Evolutionary conservation across 108 stramenopile species (phyloP).

Genomic region (Chaetoceros tenuissimus): DNA sequence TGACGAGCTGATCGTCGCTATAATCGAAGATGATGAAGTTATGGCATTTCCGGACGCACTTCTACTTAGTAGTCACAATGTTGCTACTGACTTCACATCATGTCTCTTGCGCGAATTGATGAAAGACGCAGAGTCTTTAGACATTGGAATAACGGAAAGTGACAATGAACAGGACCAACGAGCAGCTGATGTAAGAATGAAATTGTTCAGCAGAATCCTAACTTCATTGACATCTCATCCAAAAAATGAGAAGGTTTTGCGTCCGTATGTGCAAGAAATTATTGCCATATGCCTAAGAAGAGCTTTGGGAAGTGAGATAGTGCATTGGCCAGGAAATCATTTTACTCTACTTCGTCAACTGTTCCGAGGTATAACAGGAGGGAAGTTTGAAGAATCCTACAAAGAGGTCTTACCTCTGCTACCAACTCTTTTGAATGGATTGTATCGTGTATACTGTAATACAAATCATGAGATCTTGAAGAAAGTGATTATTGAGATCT

Average conservation of each 20-base stretch:
- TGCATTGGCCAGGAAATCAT: conserved; percentile 62
- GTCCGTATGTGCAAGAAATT: conserved; percentile 74
- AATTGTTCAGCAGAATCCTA: conserved; percentile 65
- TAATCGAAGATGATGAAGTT: not conserved
- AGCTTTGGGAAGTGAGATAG: conserved; percentile 36
- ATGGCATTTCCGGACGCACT: not conserved
- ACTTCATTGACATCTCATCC: conserved; percentile 77
- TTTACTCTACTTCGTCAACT: conserved; percentile 71
- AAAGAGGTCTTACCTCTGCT: conserved; percentile 72
- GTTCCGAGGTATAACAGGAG: conserved; percentile 83
- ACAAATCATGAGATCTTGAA: conserved; percentile 33
- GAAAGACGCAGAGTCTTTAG: not conserved
- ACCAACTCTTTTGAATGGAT: conserved; percentile 69
- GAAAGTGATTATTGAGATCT: conserved; percentile 75
- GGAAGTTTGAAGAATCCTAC: conserved; percentile 91
- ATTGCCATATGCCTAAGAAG: conserved; percentile 55
- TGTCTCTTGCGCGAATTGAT: not conserved
- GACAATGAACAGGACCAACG: not conserved
- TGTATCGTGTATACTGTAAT: conserved; percentile 49
- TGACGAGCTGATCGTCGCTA: not conserved
- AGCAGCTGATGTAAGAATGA: conserved; percentile 4
- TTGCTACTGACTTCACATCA: not conserved
- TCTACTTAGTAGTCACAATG: not conserved
- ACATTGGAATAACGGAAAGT: not conserved
- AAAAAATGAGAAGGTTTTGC: conserved; percentile 79